These are phyloP conservation scores for Passiflora organensis DNA, from an alignment of 345 rosid genomes.

Conservation along the genomic window DNA sequence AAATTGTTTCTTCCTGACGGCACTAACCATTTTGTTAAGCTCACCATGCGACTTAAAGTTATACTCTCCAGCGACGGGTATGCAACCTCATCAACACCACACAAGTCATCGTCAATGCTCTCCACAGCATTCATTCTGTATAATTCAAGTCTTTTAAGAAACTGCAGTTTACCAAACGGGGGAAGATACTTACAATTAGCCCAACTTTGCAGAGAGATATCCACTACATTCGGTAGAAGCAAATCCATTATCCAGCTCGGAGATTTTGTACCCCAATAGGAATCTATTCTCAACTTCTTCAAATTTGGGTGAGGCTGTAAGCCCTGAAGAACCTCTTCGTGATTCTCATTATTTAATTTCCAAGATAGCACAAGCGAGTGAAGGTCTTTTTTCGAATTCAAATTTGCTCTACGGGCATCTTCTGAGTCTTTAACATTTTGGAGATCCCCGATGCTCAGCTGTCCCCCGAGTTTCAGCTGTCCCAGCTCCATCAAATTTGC, in stretches of 20 bases:
- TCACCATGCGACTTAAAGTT: not conserved
- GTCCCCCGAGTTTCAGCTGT: slow-evolving; percentile 9
- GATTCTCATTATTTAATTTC: not conserved
- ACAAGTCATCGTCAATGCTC: not conserved
- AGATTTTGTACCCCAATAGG: slow-evolving; percentile 1
- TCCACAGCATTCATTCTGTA: not conserved
- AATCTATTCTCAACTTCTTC: not conserved
- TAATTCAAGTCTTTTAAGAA: not conserved
- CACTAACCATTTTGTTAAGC: not conserved
- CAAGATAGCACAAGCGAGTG: not conserved
- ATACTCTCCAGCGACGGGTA: slow-evolving; percentile 1
- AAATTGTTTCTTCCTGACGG: not conserved
- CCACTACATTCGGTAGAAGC: slow-evolving; percentile 1
- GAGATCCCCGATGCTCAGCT: slow-evolving; percentile 5
- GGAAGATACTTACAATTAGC: slow-evolving; percentile 6
- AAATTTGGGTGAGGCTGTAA: slow-evolving; percentile 5
- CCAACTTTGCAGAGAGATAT: not conserved
- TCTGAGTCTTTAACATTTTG: not conserved
- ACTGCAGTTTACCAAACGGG: slow-evolving; percentile 3
- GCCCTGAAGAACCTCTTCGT: not conserved
- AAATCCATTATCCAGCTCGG: slow-evolving; percentile 7
- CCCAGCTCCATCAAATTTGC: slow-evolving; percentile 6
- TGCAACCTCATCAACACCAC: not conserved
- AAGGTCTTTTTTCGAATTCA: slow-evolving; percentile 13
- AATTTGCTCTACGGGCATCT: slow-evolving; percentile 16